Evolutionary conservation across 2,329 filamentous ascomycete genomes (phyloP), one percentile per base, ranked within the genome.

Genomic region (Paecilomyces dactylethromorphus): DNA sequence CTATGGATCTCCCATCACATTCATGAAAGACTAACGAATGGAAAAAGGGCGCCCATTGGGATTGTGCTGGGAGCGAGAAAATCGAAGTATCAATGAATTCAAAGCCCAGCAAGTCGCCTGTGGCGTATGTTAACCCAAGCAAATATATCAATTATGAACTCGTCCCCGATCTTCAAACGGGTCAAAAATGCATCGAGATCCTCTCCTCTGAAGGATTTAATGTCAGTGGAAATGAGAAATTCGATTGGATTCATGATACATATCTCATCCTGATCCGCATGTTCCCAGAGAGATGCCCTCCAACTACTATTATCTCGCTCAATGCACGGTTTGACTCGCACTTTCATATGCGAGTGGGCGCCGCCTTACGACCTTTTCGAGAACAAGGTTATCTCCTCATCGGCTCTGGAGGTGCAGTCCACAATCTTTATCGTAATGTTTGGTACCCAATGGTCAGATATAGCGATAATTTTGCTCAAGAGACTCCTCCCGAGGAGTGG

Each of bases 231-330:
- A 85, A 88, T 66, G 65, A 77, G 0, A 76, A 67, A 0, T 89
- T 89, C 63, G 83, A 89, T 66, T 89, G 86, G 87, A 89, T 89
- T 68, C 86, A 90, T 75, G 87, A 90, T 70, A 87, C 84, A 0
- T 89, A 85, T 66, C 79, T 89, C 2, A 82, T 89, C 58, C 75
- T 89, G 8, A 87, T 89, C 67, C 79, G 85, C 57, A 89, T 90
- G 86, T 89, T 89, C 63, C 87, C 86, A 0, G 63, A 67, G 1
- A 77, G 75, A n/a, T 87, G 84, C 65, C 87, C 87, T 1, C 87
- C 87, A 0, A 88, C 86, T 0, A 87, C 84, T 2, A 77, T 88
- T 57, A 72, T 84, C 58, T 80, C 76, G 39, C 79, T 81, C 74
- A 84, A 84, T 60, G 78, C 79, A 0, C 73, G 80, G 8, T 85